Percentiles rank a stretch among this genome's conserved stretches.
phyloP scores from a whole-genome alignment of 495 filamentous ascomycete genomes.

The Talaromyces nanjingensis region DNA sequence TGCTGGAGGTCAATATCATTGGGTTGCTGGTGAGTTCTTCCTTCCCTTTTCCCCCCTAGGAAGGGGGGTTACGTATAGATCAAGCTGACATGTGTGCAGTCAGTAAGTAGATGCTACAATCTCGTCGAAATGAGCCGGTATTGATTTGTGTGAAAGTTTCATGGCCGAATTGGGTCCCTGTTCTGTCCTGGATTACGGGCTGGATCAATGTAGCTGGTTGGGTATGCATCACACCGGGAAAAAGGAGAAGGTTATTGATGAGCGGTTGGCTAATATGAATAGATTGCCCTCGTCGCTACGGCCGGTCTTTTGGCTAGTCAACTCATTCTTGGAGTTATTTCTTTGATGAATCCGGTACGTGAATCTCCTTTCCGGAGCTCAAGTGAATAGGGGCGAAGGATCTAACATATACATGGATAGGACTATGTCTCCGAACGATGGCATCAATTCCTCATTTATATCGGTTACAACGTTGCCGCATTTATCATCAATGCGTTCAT shows the following conservation, averaged over 20 bases:
- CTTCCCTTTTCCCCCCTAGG: neutral
- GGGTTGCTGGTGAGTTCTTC: constrained; percentile 52
- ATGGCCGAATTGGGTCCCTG: constrained; percentile 51
- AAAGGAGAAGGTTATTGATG: too few species aligned
- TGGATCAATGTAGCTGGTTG: constrained; percentile 73
- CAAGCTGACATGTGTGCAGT: constrained; percentile 12
- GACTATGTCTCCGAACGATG: constrained; percentile 49
- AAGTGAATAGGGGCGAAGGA: too few species aligned
- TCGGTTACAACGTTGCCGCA: constrained; percentile 54
- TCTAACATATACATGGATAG: constrained; percentile 10
- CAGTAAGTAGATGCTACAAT: constrained; percentile 17
- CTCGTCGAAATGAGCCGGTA: neutral
- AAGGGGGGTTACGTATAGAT: neutral
- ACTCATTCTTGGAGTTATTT: constrained; percentile 51
- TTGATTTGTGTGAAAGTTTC: constrained; percentile 25
- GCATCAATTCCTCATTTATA: constrained; percentile 73
- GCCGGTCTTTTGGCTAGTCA: constrained; percentile 47
- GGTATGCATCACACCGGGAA: constrained; percentile 32
- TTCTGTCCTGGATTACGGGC: constrained; percentile 63
- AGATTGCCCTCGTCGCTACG: constrained; percentile 50
- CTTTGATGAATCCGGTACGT: constrained; percentile 41
- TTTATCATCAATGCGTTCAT: constrained; percentile 63
- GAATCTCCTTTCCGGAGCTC: too few species aligned
- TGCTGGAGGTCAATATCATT: constrained; percentile 65
- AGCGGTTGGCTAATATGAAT: constrained; percentile 27